A percentile compares a stretch with the other conserved stretches of the same genome.
Conservation (phyloP, 2,329 filamentous ascomycete species). For the Sclerotinia sclerotiorum region DNA sequence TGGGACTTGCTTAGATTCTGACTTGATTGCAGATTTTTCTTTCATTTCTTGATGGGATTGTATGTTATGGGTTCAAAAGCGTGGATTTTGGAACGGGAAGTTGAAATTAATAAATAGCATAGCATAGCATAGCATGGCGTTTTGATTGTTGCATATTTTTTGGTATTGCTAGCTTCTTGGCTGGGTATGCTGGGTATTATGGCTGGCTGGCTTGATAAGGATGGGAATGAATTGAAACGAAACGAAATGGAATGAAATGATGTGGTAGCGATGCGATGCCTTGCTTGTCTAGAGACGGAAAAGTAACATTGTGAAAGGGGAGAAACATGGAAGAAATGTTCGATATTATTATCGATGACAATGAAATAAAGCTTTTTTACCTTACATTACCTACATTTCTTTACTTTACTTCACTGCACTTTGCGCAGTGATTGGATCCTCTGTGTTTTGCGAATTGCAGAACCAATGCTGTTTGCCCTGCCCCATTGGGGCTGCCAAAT, state of each 20-base stretch:
- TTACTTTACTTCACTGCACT: too few species aligned
- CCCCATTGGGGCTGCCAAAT: too few species aligned
- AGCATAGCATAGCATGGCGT: slow-evolving; percentile 17
- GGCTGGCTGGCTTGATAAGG: slow-evolving; percentile 5
- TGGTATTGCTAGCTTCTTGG: slow-evolving; percentile 4
- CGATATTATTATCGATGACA: not conserved
- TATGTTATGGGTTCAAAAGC: slow-evolving; percentile 4
- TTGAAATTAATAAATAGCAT: slow-evolving; percentile 7
- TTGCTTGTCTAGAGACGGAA: not conserved
- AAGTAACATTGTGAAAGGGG: not conserved
- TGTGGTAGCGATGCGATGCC: not conserved
- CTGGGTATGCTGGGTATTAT: too few species aligned
- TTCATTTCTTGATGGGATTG: not conserved
- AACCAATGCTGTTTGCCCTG: too few species aligned
- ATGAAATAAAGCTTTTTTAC: not conserved
- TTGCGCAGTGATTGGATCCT: too few species aligned
- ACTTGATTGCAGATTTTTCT: not conserved
- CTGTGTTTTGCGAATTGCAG: too few species aligned
- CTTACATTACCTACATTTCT: too few species aligned
- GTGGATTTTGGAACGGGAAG: not conserved
- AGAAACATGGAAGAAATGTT: not conserved
- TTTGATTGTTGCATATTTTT: slow-evolving; percentile 6
- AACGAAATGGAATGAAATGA: not conserved
- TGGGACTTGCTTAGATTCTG: slow-evolving; percentile 12
- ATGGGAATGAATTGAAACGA: not conserved